phyloP scores from a whole-genome alignment of 1,139 yeast genomes.

The Protomyces lactucae-debilis region DNA sequence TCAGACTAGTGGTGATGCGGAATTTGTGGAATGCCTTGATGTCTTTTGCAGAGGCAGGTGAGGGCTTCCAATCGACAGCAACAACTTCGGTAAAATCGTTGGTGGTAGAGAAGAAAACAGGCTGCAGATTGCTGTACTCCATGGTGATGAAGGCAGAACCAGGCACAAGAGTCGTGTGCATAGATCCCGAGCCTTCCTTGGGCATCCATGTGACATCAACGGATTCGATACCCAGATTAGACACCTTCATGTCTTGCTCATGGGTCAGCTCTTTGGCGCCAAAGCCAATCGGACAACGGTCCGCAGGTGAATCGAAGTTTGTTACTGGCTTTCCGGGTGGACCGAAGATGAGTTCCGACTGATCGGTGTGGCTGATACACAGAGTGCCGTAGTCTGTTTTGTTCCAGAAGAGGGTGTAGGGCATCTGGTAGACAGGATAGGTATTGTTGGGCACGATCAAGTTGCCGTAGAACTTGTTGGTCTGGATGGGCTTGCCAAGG shows the following conservation, averaged over 20 bases:
- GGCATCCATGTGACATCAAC: constrained; percentile 50
- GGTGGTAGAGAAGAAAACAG: constrained; percentile 48
- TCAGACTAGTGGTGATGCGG: constrained; percentile 39
- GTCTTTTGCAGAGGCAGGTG: not conserved
- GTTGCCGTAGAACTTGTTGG: constrained; percentile 69
- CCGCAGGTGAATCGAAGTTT: constrained; percentile 55
- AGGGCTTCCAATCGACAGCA: constrained; percentile 37
- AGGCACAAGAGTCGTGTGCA: constrained; percentile 49
- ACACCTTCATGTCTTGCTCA: constrained; percentile 42
- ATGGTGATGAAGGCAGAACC: constrained; percentile 80
- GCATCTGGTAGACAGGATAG: constrained; percentile 51
- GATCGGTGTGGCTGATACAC: constrained; percentile 56
- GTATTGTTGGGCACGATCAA: constrained; percentile 52
- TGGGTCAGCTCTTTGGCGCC: constrained; percentile 51
- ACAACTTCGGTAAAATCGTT: constrained; percentile 50
- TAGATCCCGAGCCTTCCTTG: constrained; percentile 31
- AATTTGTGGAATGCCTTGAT: constrained; percentile 51
- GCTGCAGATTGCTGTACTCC: constrained; percentile 53
- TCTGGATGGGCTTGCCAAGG: constrained; percentile 42
- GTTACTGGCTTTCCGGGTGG: constrained; percentile 39
- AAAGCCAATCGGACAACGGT: constrained; percentile 51
- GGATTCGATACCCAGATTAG: constrained; percentile 53
- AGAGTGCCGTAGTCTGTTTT: constrained; percentile 48
- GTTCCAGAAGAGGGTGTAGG: constrained; percentile 57
- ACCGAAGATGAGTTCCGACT: constrained; percentile 44